Base-by-base conservation (phyloP, 768 basidiomycete species). In the Epithele typhae region DNA sequence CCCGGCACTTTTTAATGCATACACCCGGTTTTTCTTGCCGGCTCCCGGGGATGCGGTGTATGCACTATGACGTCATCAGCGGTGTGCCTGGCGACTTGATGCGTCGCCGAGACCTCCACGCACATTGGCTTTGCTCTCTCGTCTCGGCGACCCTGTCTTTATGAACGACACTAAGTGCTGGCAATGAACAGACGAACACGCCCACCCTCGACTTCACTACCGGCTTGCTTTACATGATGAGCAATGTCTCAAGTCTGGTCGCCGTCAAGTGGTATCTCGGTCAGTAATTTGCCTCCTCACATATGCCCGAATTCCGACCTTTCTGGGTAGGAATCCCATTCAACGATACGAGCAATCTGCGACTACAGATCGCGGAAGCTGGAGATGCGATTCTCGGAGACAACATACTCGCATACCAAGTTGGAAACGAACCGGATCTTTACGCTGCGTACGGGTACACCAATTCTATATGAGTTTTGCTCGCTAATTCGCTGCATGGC, bases 391-490 rank as follows among this genome's bases (percentile, higher is more conserved):
- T 87, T 46, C 69, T 91, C 1, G 87, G 87, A 1, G 66, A 75
- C 40, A 71, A 78, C 48, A 66, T 89, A 14, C 61, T 83, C 18
- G 87, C 82, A 0, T 62, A 85, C 12, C 82, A 87, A 59, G 75
- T 79, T 2, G 85, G 81, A 3, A 87, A 90, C 61, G 87, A 89
- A 64, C 87, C 87, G 14, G 87, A 91, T 69, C 74, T 88, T 54
- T 91, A 83, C 51, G 64, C 70, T 43, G 45, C 38, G 62, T 59
- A 37, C n/a, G n/a, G n/a, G n/a, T n/a, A 17, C 48, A 39, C 23
- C 36, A 8, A 1, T 55, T 1, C 17, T 9, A 4, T n/a, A 12
- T 40, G 9, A 4, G 4, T 3, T 44, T 9, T 6, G 21, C 10
- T 12, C 23, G 27, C 27, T 30, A 7, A 7, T 14, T 11, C 14